Base-by-base conservation (phyloP, 208 protist genomes). In the Leishmania arabica region DNA sequence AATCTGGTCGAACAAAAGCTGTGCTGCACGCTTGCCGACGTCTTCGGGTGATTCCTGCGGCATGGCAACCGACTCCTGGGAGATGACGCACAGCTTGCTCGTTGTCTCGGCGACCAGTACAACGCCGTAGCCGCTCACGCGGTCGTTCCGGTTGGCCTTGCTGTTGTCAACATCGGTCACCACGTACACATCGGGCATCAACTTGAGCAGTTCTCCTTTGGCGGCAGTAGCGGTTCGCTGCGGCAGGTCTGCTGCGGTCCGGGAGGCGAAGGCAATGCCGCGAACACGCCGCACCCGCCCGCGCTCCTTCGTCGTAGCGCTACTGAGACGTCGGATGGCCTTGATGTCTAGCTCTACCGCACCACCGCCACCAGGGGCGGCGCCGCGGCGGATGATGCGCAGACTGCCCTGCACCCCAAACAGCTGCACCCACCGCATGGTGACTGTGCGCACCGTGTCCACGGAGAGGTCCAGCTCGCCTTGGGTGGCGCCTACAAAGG, bases 121-220 rank as follows among this genome's bases (percentile, higher is more conserved):
- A 47, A 99, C 89, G 51, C 96, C 97, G 79, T 97, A 99, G 68
- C 97, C 97, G 83, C 92, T 95, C n/a, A 86, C 65, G 2, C 70
- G 79, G 34, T 87, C 79, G 31, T 82, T 90, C 68, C 87, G 83
- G 68, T 86, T 83, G 3, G 75, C 81, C 78, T 92, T 91, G 27
- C 87, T 81, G 47, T 84, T 91, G 82, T 98, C 93, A 47, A 97
- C 87, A 86, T 99, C 97, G 19, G 95, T 98, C 66, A 97, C 93
- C 45, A 99, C 89, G 85, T 98, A 98, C 64, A 99, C 92, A 84
- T 99, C 96, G 0, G 97, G 95, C 42, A 99, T 79, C n/a, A 98
- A 74, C 65, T 96, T 88, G 27, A 98, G 88, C 80, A 99, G 87
- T 31, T 96, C 89, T 8, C 95, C 94, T 75, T 98, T 98, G 15